Percentiles rank a stretch among this genome's conserved stretches.
Conservation (phyloP, 768 basidiomycete species). For the Baorangia bicolor region DNA sequence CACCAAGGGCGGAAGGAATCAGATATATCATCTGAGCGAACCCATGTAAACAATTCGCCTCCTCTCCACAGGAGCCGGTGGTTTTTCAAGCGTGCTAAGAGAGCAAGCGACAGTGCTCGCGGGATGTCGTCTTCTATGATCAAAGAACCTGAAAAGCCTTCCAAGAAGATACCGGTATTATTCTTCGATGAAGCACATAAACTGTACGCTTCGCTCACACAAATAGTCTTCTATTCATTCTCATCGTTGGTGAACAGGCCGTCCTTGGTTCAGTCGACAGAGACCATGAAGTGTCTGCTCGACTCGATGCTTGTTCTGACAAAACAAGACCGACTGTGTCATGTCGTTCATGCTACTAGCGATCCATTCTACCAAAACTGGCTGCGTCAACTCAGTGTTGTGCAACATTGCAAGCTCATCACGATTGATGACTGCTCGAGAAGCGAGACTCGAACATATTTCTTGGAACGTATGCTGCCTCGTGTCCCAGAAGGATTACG, state of each 20-base stretch:
- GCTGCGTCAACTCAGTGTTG: constrained; percentile 75
- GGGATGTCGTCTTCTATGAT: constrained; percentile 32
- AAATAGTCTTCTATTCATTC: background rate
- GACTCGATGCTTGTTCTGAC: constrained; percentile 86
- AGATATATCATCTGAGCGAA: constrained; percentile 40
- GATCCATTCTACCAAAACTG: constrained; percentile 86
- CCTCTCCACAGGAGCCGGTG: constrained; percentile 28
- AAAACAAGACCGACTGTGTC: constrained; percentile 83
- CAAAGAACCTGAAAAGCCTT: constrained; percentile 35
- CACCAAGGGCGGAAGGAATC: constrained; percentile 30
- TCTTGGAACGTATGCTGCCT: constrained; percentile 62
- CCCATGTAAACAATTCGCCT: constrained; percentile 39
- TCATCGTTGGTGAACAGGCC: constrained; percentile 45
- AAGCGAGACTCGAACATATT: constrained; percentile 65
- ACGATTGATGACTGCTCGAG: constrained; percentile 81
- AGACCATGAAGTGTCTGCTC: constrained; percentile 80
- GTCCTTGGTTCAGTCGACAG: constrained; percentile 69
- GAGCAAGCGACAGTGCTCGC: constrained; percentile 29
- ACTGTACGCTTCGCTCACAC: constrained; percentile 44
- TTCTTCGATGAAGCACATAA: constrained; percentile 89
- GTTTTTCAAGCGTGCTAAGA: constrained; percentile 29
- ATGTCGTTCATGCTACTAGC: constrained; percentile 79
- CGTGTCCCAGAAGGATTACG: constrained; percentile 64
- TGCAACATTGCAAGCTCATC: constrained; percentile 84
- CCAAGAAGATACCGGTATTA: constrained; percentile 75